These are phyloP conservation scores for Alternaria infectoria DNA, from an alignment of 2,329 filamentous ascomycete species.

Conservation along the genomic window DNA sequence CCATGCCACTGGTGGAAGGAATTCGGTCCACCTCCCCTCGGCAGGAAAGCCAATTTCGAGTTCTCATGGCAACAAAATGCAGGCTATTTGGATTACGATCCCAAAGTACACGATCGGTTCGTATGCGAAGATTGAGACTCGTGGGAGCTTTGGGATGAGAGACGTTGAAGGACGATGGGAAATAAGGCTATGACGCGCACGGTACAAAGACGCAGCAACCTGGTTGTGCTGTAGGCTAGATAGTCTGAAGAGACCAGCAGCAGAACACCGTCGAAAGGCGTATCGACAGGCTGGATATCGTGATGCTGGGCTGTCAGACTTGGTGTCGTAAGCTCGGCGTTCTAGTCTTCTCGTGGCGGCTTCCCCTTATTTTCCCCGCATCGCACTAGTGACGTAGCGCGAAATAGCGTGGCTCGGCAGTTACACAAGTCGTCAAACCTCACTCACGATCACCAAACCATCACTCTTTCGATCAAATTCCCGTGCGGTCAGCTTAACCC, in stretches of 20 bases:
- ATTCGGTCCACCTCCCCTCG: not conserved
- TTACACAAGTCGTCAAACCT: slow-evolving; percentile 2
- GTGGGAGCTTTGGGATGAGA: too few species aligned
- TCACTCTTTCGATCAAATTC: not conserved
- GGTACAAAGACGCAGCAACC: too few species aligned
- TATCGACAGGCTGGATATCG: too few species aligned
- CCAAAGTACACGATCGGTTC: not conserved
- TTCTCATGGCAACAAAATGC: not conserved
- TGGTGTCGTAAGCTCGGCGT: not conserved
- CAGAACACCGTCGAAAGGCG: too few species aligned
- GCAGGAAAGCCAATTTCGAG: not conserved
- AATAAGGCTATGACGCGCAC: too few species aligned
- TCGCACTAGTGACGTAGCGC: slow-evolving; percentile 7
- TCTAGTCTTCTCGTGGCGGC: not conserved
- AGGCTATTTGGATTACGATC: not conserved
- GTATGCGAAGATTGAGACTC: not conserved
- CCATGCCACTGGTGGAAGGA: not conserved
- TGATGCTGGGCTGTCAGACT: not conserved
- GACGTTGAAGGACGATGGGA: too few species aligned
- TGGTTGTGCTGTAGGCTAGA: too few species aligned
- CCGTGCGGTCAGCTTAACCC: not conserved
- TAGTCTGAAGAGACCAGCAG: not conserved
- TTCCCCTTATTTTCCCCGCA: slow-evolving; percentile 14
- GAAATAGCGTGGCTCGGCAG: slow-evolving; percentile 12
- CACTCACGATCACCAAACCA: not conserved